Evolutionary conservation across 805 yeast species (phyloP), one percentile per base, ranked within the genome.

Genomic region (Scheffersomyces coipomensis): DNA sequence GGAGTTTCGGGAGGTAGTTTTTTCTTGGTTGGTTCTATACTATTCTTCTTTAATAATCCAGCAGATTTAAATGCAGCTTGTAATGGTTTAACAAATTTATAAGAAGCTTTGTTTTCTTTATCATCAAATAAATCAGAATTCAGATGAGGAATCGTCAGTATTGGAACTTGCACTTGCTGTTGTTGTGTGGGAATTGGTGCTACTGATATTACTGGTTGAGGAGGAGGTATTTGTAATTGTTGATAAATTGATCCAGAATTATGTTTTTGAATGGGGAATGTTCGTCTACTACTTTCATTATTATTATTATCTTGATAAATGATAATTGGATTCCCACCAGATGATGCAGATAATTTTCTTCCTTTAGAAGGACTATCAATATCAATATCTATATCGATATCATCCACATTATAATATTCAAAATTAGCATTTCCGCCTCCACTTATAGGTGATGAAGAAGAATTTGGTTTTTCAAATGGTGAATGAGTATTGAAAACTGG

Each of bases 11-110:
- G 75, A 1, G 73, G 73, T 8, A 59, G 50, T 37, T 66, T 67
- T 29, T 58, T 51, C 33, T 35, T 41, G 12, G 32, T 42, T 35
- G 15, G 30, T 8, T 32, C 49, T 7, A 62, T 42, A 15, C 55
- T 58, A 51, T 56, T 67, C 65, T 60, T 81, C 66, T 62, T 84
- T 68, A 82, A 60, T 25, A 88, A 64, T 0, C 96, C 96, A 0
- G 86, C 66, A 2, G 90, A 76, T 56, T 79, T 73, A 60, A 88
- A 88, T 12, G 93, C 96, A 0, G 90, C 83, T 56, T 87, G 95
- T 29, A 88, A 70, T 2, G 96, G 96, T 55, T 84, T 85, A 17
- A 85, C 93, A 34, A 79, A 77, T 46, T 79, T 76, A 60, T 83
- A 86, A 9, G 70, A 64, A 2, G 58, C 44, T 34, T 57, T 58